phyloP scores from a whole-genome alignment of 208 protist genomes.

The Trypanosomatidae sp. region DNA sequence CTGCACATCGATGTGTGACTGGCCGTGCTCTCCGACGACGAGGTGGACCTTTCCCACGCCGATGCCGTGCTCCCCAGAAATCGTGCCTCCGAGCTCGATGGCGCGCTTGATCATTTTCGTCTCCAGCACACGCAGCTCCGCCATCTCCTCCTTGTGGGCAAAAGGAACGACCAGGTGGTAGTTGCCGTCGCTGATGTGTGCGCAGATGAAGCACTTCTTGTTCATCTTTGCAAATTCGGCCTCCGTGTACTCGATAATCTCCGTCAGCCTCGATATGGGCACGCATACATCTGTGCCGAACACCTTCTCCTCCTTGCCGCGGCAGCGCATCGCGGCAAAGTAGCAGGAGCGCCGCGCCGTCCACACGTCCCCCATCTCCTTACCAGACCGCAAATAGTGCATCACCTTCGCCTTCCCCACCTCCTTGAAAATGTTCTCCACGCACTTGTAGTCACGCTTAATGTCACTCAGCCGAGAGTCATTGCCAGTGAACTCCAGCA shows the following conservation, averaged over 20 bases:
- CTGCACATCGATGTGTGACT: conserved; percentile 78
- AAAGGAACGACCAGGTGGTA: conserved; percentile 87
- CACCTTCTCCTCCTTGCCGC: conserved; percentile 31
- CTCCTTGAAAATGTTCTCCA: conserved; percentile 37
- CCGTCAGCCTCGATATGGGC: conserved; percentile 72
- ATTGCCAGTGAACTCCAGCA: conserved; percentile 77
- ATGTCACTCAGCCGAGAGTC: conserved; percentile 52
- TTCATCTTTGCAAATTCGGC: conserved; percentile 44
- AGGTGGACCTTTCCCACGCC: conserved; percentile 69
- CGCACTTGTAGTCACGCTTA: conserved; percentile 51
- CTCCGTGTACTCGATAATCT: conserved; percentile 75
- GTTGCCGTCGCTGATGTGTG: conserved; percentile 92
- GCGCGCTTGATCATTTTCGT: conserved; percentile 70
- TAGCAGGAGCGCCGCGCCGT: conserved; percentile 39
- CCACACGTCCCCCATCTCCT: conserved; percentile 46
- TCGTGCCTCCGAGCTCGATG: conserved; percentile 67
- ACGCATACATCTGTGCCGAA: conserved; percentile 87
- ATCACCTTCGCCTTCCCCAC: conserved; percentile 23
- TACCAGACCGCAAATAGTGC: conserved; percentile 41
- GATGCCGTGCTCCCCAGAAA: conserved; percentile 89
- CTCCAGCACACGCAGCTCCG: conserved; percentile 52
- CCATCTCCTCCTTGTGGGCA: conserved; percentile 37
- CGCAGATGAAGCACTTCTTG: conserved; percentile 49
- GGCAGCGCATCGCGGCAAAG: conserved; percentile 24
- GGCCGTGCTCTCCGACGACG: conserved; percentile 64